Conservation (phyloP, 2,329 filamentous ascomycete species). For the Rhynchosporium agropyri region DNA sequence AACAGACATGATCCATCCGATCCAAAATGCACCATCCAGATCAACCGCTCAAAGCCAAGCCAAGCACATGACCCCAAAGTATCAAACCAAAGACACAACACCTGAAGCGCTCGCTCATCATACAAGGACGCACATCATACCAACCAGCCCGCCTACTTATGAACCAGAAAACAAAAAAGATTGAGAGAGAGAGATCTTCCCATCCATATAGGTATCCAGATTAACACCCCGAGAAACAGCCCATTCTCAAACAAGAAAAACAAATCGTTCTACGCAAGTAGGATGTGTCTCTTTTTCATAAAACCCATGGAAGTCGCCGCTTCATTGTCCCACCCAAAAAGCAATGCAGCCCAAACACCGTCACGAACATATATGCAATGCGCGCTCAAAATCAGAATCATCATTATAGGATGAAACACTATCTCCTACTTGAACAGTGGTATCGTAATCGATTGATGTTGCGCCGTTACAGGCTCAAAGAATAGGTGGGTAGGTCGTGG, state of each 20-base stretch:
- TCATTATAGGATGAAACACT: slow-evolving; percentile 37
- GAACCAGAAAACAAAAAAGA: slow-evolving; percentile 34
- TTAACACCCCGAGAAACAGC: slow-evolving; percentile 37
- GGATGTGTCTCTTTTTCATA: slow-evolving; percentile 41
- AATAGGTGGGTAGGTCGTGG: slow-evolving; percentile 34
- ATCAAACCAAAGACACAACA: slow-evolving; percentile 29
- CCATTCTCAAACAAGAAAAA: slow-evolving; percentile 37
- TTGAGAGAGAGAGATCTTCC: slow-evolving; percentile 40
- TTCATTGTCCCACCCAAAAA: slow-evolving; percentile 40
- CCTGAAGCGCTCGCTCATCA: slow-evolving; percentile 34
- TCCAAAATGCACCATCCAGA: slow-evolving; percentile 37
- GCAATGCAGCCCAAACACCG: slow-evolving; percentile 42
- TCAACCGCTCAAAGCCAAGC: slow-evolving; percentile 35
- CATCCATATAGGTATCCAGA: slow-evolving; percentile 36
- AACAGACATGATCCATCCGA: slow-evolving; percentile 35
- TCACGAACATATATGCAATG: slow-evolving; percentile 41
- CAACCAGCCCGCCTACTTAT: slow-evolving; percentile 29
- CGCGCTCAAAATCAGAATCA: slow-evolving; percentile 42
- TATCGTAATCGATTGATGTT: slow-evolving; percentile 42
- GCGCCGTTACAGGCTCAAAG: slow-evolving; percentile 41
- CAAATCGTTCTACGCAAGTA: slow-evolving; percentile 43
- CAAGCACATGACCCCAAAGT: slow-evolving; percentile 28
- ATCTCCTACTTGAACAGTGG: slow-evolving; percentile 40
- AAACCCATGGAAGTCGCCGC: slow-evolving; percentile 42
- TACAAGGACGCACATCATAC: slow-evolving; percentile 39